A percentile compares a stretch with the other conserved stretches of the same genome.
These are phyloP conservation scores for Beauveria bassiana DNA, from an alignment of 2,329 filamentous ascomycete genomes.

Conservation along the genomic window DNA sequence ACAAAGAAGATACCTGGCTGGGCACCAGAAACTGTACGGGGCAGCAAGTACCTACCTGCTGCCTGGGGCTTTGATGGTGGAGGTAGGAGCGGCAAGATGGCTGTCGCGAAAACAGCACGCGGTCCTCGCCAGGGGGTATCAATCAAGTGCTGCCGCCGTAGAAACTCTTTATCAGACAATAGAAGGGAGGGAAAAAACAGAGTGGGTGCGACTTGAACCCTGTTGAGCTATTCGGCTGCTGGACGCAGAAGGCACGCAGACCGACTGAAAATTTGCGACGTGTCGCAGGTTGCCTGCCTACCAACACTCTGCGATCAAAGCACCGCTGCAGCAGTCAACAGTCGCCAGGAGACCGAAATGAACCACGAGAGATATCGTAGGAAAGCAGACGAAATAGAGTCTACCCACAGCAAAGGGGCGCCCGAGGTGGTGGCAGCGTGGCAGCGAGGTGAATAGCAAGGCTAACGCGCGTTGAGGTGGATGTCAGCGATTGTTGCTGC, in stretches of 20 bases:
- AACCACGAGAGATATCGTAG: background rate
- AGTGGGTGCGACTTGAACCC: conserved; percentile 5
- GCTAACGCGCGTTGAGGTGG: conserved; percentile 12
- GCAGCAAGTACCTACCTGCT: background rate
- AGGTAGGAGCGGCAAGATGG: conserved; percentile 4
- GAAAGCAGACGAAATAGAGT: background rate
- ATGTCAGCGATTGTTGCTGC: conserved; percentile 9
- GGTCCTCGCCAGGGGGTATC: background rate
- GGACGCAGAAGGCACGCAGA: background rate
- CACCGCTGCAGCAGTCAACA: background rate
- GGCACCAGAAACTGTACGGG: background rate
- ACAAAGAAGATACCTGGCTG: no score
- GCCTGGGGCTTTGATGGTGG: conserved; percentile 5
- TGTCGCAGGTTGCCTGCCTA: background rate
- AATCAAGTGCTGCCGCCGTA: background rate
- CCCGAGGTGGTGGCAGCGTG: conserved; percentile 9
- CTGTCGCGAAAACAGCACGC: conserved; percentile 5
- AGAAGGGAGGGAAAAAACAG: background rate
- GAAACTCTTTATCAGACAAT: background rate
- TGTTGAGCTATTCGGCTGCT: background rate
- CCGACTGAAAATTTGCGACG: conserved; percentile 2
- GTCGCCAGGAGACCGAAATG: background rate
- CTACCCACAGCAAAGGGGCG: conserved; percentile 3
- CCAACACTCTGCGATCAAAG: background rate
- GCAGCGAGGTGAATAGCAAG: conserved; percentile 9